phyloP scores from a whole-genome alignment of 495 filamentous ascomycete species.

The Lepraria neglecta region DNA sequence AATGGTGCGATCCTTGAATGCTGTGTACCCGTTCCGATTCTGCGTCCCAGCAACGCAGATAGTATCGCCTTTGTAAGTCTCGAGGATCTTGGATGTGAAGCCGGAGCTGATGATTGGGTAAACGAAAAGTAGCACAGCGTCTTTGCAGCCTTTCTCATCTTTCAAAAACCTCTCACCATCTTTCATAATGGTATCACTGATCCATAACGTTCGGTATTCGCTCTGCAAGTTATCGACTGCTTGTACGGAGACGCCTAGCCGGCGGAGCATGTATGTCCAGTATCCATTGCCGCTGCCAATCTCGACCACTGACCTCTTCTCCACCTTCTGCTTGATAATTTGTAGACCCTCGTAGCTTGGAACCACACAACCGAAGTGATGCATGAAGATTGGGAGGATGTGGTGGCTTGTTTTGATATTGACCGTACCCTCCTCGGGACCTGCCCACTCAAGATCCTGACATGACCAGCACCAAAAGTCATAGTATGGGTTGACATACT shows the following conservation, averaged over 20 bases:
- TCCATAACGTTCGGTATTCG: constrained; percentile 52
- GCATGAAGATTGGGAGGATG: constrained; percentile 56
- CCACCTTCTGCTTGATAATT: constrained; percentile 42
- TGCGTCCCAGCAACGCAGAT: constrained; percentile 58
- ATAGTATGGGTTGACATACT: constrained; percentile 50
- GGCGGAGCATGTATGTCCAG: constrained; percentile 54
- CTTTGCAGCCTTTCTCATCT: constrained; percentile 34
- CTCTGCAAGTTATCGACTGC: constrained; percentile 51
- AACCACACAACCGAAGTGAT: constrained; percentile 59
- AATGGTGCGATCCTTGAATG: constrained; percentile 47
- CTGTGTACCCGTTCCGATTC: constrained; percentile 59
- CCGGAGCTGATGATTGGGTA: constrained; percentile 53
- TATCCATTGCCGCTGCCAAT: constrained; percentile 57
- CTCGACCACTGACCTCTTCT: constrained; percentile 42
- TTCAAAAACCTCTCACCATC: constrained; percentile 45
- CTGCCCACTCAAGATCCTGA: constrained; percentile 46
- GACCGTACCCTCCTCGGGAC: constrained; percentile 38
- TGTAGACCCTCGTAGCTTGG: constrained; percentile 50
- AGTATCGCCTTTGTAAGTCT: constrained; percentile 50
- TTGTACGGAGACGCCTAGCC: constrained; percentile 35
- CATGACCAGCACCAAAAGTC: constrained; percentile 49
- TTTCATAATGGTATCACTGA: constrained; percentile 46
- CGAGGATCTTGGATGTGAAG: constrained; percentile 49
- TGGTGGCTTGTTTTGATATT: constrained; percentile 44
- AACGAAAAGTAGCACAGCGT: constrained; percentile 50